phyloP scores from a whole-genome alignment of 2,329 filamentous ascomycete genomes.

The Colletotrichum sp. region DNA sequence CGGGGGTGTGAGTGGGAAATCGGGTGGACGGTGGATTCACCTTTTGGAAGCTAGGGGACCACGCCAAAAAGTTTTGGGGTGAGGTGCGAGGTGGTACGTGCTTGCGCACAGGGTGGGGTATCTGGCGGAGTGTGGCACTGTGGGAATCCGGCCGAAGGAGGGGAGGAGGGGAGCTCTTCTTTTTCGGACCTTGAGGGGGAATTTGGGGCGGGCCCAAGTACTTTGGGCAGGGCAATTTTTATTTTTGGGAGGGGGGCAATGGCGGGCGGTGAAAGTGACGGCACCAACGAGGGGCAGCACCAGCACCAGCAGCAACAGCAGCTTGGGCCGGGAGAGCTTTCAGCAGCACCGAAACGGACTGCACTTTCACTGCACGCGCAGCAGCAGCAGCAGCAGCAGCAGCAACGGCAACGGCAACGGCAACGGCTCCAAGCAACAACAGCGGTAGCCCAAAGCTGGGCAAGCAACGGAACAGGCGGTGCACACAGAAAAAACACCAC shows the following conservation, averaged over 20 bases:
- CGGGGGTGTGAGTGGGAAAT: slow-evolving; percentile 1
- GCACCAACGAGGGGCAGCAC: background rate
- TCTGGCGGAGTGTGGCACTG: slow-evolving; percentile 10
- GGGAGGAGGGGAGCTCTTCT: background rate
- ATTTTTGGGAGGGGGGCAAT: background rate
- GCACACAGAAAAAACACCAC: background rate
- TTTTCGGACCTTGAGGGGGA: background rate
- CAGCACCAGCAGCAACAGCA: background rate
- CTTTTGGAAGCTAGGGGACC: slow-evolving; percentile 19
- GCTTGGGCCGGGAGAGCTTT: background rate
- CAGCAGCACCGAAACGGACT: background rate
- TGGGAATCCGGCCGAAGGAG: slow-evolving; percentile 10
- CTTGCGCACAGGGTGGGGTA: background rate
- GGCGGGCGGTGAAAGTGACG: background rate
- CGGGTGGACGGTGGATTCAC: slow-evolving; percentile 12
- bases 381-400: too few relatives aligned
- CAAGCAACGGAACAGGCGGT: background rate
- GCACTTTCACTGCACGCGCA: background rate
- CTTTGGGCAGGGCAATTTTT: background rate
- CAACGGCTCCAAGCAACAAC: background rate
- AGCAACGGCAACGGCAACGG: background rate
- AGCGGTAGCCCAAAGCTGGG: background rate
- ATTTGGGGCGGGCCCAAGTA: background rate
- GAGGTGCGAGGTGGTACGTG: slow-evolving; percentile 9
- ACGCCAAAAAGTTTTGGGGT: slow-evolving; percentile 23